A percentile compares a stretch with the other conserved stretches of the same genome.
Conservation (phyloP, 768 basidiomycete species). For the Boletus fagicola region DNA sequence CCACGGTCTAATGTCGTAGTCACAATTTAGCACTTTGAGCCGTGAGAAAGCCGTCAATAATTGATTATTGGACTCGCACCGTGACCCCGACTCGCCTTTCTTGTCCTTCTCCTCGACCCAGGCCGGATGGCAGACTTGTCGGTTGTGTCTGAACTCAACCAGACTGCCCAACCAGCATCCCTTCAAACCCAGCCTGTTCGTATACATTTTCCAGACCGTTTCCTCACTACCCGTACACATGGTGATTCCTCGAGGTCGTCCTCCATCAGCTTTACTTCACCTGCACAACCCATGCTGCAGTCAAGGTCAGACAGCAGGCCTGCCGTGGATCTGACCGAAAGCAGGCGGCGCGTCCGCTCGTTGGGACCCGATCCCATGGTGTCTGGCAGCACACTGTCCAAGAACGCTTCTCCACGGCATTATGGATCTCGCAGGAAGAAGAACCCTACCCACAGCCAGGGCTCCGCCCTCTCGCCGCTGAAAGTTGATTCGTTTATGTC, state of each 20-base stretch:
- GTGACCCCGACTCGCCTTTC: neutral
- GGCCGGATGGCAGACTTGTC: conserved; percentile 32
- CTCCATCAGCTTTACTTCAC: conserved; percentile 24
- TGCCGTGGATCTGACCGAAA: conserved; percentile 11
- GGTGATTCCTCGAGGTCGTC: conserved; percentile 34
- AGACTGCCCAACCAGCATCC: conserved; percentile 12
- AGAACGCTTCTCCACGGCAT: conserved; percentile 13
- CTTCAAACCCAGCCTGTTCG: conserved; percentile 23
- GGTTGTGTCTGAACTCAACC: conserved; percentile 21
- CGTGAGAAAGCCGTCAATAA: conserved; percentile 19
- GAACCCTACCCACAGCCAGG: conserved; percentile 14
- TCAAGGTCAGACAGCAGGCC: conserved; percentile 15
- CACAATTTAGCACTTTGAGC: neutral
- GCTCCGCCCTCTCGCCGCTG: conserved; percentile 14
- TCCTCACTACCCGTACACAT: conserved; percentile 24
- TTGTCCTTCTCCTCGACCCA: neutral
- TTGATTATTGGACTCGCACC: neutral
- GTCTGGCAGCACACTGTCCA: conserved; percentile 15
- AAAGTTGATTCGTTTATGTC: conserved; percentile 29
- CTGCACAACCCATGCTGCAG: conserved; percentile 12
- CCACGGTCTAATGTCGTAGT: neutral
- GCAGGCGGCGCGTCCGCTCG: conserved; percentile 23
- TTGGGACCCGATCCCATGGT: conserved; percentile 18
- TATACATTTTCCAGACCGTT: conserved; percentile 36
- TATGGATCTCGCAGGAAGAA: conserved; percentile 24